Base-by-base conservation (phyloP, 176 grass and related monocot species). In the Alloteropsis semialata region DNA sequence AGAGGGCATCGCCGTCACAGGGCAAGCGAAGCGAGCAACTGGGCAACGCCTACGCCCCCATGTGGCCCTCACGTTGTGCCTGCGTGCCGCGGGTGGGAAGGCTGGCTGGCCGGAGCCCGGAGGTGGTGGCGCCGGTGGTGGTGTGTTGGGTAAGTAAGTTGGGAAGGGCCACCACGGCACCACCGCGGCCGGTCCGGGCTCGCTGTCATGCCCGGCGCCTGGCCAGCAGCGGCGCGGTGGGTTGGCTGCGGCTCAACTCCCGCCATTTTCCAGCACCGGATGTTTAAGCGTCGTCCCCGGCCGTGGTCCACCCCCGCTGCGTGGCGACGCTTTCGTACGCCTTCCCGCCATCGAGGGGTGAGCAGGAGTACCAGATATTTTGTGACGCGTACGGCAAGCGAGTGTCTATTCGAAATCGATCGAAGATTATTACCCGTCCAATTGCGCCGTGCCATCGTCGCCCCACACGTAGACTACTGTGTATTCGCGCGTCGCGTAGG, bases 111-210 rank as follows among this genome's bases (percentile, higher is more conserved):
- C 58, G 3, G 32, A 41, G 37, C 27, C 58, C 58, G 12, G 27
- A 1, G 49, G 10, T 29, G 59, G 17, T 30, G 53, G 8, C 21
- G 53, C 37, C 11, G 7, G 46, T 12, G 67, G 68, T 49, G 58
- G 41, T 79, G 76, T 50, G 59, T 79, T 49, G 46, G 46, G 19
- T 36, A 61, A 29, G 74, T 79, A 42, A 62, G 60, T 24, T 37
- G 61, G 18, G 45, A 56, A 18, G 80, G 81, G 49, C 68, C 87
- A 88, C n/a, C 81, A 75, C 70, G 49, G 59, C 87, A 88, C n/a
- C 81, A 75, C 70, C 75, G 32, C 77, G 67, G 8, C 34, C 12
- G 38, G 68, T 57, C 67, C 48, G 3, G 22, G 17, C n/a, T 74
- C 22, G 5, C 45, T 39, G 48, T 48, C 68, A n/a, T 43, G 32